Percentiles rank a stretch among this genome's conserved stretches.
These are phyloP conservation scores for Strigomonas culicis DNA, from an alignment of 208 protist species.

Conservation along the genomic window DNA sequence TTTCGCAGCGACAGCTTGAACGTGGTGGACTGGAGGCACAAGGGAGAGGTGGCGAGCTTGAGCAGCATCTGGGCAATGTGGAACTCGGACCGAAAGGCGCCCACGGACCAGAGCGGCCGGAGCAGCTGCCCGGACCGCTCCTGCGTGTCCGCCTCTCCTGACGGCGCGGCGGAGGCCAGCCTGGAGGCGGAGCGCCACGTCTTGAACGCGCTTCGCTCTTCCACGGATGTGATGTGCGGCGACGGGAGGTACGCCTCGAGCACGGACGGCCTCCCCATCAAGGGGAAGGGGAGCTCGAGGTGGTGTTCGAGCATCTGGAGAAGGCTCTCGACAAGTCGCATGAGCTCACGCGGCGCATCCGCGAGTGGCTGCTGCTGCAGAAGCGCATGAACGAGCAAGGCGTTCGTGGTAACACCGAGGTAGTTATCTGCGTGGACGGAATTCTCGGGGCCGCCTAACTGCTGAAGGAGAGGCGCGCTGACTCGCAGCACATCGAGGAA, in stretches of 20 bases:
- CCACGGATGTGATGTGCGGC: slow-evolving; percentile 67
- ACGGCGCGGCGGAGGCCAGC: slow-evolving; percentile 13
- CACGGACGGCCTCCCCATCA: slow-evolving; percentile 34
- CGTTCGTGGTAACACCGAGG: background rate
- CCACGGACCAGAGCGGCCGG: slow-evolving; percentile 51
- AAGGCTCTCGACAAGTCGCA: slow-evolving; percentile 36
- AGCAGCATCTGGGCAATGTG: slow-evolving; percentile 51
- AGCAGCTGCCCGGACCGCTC: slow-evolving; percentile 18
- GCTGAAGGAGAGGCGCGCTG: background rate
- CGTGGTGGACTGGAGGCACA: slow-evolving; percentile 3
- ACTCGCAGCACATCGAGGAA: background rate
- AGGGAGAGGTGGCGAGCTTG: slow-evolving; percentile 18
- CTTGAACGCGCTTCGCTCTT: slow-evolving; percentile 57
- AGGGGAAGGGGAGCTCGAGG: slow-evolving; percentile 67
- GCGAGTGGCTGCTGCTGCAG: background rate
- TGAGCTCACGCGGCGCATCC: slow-evolving; percentile 5
- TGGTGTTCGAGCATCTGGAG: slow-evolving; percentile 55
- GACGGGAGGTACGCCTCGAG: slow-evolving; percentile 39
- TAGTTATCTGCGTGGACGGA: slow-evolving; percentile 9
- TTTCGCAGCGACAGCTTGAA: background rate
- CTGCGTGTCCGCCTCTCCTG: slow-evolving; percentile 8
- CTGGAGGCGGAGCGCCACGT: slow-evolving; percentile 22
- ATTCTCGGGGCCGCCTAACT: background rate
- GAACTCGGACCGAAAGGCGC: slow-evolving; percentile 78
- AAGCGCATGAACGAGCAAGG: slow-evolving; percentile 14